These are phyloP conservation scores for Nannochloropsis granulata DNA, from an alignment of 108 stramenopile genomes.

Conservation along the genomic window DNA sequence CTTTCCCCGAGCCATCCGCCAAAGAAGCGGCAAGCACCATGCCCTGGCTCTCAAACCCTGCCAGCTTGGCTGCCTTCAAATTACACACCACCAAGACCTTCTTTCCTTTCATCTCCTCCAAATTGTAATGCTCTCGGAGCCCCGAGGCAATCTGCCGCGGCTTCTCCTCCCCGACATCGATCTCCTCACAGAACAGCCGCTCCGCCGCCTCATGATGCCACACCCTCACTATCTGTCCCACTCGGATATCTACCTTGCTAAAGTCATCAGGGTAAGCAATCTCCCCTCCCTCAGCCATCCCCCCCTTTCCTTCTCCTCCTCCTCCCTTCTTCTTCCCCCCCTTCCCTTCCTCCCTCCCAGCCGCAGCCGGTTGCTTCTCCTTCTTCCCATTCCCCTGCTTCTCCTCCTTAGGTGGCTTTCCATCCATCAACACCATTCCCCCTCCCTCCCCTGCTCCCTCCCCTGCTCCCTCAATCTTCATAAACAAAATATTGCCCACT, in stretches of 20 bases:
- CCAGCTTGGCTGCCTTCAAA: slow-evolving; percentile 88
- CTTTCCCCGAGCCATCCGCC: slow-evolving; percentile 39
- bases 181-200: slow-evolving; percentile 94
- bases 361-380: background rate
- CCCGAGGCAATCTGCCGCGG: slow-evolving; percentile 83
- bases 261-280: slow-evolving; percentile 1
- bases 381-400: background rate
- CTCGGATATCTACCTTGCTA: slow-evolving; percentile 15
- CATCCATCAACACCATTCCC: too few relatives aligned
- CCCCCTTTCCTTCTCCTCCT: background rate
- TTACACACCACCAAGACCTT: slow-evolving; percentile 85
- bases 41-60: slow-evolving; percentile 80
- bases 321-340: background rate
- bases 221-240: slow-evolving; percentile 37
- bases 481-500: slow-evolving; percentile 11
- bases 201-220: slow-evolving; percentile 92
- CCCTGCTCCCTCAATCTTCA: slow-evolving; percentile 5
- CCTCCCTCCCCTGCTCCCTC: background rate
- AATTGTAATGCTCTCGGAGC: slow-evolving; percentile 52
- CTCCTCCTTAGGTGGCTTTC: background rate
- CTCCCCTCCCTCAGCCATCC: background rate
- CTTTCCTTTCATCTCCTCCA: slow-evolving; percentile 74
- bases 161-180: slow-evolving; percentile 76
- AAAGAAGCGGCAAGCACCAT: slow-evolving; percentile 95
- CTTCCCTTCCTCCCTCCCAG: background rate